These are phyloP conservation scores for Capsicum baccatum DNA, from an alignment of 257 asterid genomes.

Conservation along the genomic window DNA sequence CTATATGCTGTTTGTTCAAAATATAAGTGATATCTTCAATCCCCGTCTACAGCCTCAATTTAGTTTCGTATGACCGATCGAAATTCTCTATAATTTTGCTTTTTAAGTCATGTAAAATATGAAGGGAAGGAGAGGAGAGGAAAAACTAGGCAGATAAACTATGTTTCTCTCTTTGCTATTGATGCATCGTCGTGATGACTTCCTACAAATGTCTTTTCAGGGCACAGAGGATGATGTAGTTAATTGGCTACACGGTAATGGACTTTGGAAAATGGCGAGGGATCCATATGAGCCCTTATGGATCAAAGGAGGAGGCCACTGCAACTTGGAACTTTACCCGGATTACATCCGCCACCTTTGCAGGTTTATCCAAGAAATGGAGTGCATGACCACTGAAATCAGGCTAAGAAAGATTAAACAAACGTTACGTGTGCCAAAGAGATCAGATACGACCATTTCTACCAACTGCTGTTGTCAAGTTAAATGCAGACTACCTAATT, in stretches of 20 bases:
- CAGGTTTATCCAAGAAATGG: conserved; percentile 87
- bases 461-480: conserved; percentile 55
- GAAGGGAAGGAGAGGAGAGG: not conserved
- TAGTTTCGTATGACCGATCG: not conserved
- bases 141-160: not conserved
- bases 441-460: conserved; percentile 38
- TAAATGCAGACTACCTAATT: conserved; percentile 51
- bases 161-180: not conserved
- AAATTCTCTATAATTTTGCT: not conserved
- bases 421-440: conserved; percentile 46
- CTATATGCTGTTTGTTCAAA: not conserved
- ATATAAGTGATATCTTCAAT: not conserved
- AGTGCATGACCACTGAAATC: conserved; percentile 68
- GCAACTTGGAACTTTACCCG: conserved; percentile 98
- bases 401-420: conserved; percentile 71
- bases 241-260: conserved; percentile 84
- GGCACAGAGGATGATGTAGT: conserved; percentile 99
- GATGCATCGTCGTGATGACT: conserved; percentile 2
- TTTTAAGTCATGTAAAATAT: not conserved
- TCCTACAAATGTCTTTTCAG: conserved; percentile 45
- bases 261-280: conserved; percentile 83
- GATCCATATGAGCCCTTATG: conserved; percentile 96
- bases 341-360: conserved; percentile 91
- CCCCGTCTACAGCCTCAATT: not conserved
- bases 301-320: conserved; percentile 99